phyloP scores from a whole-genome alignment of 768 basidiomycete species.

The Hygrocybe punicea region DNA sequence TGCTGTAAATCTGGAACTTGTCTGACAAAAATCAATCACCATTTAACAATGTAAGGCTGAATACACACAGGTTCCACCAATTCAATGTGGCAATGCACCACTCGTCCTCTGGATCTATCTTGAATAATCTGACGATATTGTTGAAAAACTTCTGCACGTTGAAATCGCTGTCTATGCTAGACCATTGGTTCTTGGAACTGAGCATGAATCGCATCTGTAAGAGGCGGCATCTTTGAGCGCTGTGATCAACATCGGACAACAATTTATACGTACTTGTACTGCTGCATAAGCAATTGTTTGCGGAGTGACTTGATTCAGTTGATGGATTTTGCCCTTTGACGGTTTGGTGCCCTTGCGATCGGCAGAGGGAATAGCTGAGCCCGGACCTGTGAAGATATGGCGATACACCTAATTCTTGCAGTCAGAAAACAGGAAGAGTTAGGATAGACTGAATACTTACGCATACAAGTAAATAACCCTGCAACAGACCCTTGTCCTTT shows the following conservation, averaged over 20 bases:
- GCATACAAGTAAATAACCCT: not conserved
- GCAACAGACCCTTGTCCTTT: not conserved
- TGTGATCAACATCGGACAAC: no score
- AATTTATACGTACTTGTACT: constrained; percentile 19
- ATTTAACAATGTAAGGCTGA: not conserved
- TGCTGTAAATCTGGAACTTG: no score
- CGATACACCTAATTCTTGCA: not conserved
- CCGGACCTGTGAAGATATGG: constrained; percentile 9
- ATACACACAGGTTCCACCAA: constrained; percentile 1
- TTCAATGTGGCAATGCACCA: not conserved
- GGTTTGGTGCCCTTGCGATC: not conserved
- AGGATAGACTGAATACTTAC: not conserved
- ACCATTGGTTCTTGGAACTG: constrained; percentile 13
- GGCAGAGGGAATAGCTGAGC: not conserved
- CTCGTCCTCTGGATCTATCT: constrained; percentile 2
- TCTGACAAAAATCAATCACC: no score
- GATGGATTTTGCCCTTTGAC: constrained; percentile 8
- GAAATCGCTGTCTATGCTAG: constrained; percentile 14
- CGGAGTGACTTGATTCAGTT: constrained; percentile 17
- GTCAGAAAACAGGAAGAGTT: not conserved
- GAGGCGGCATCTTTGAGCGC: no score
- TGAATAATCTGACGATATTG: constrained; percentile 22
- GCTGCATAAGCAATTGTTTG: constrained; percentile 31
- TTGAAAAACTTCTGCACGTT: constrained; percentile 16
- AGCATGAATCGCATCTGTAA: constrained; percentile 21